Conservation (phyloP, 495 filamentous ascomycete genomes). For the Aspergillus sclerotioniger region DNA sequence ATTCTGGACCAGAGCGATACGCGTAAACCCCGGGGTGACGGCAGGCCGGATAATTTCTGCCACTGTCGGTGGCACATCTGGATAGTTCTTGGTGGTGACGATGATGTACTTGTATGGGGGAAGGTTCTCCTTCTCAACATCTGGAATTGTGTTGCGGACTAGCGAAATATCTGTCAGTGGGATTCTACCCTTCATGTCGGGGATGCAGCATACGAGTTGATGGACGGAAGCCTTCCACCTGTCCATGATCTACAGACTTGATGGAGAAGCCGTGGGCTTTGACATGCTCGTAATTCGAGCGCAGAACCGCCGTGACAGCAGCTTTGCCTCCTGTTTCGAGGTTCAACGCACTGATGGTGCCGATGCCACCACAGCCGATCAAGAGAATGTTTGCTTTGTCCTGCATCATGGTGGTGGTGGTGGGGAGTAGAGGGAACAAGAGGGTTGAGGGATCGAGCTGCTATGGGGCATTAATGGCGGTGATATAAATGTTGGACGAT, state of each 20-base stretch:
- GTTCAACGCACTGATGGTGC: constrained; percentile 47
- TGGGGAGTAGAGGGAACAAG: background rate
- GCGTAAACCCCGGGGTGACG: constrained; percentile 46
- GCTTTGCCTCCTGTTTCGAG: constrained; percentile 40
- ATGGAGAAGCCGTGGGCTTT: constrained; percentile 51
- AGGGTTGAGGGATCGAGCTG: background rate
- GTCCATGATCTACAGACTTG: constrained; percentile 38
- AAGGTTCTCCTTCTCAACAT: constrained; percentile 26
- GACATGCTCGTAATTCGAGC: constrained; percentile 55
- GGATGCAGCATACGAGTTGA: constrained; percentile 13
- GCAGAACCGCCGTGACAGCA: constrained; percentile 48
- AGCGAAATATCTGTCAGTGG: constrained; percentile 4
- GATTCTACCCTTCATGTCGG: background rate
- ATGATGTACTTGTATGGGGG: constrained; percentile 50
- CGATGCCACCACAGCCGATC: constrained; percentile 55
- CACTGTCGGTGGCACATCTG: constrained; percentile 40
- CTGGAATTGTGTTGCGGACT: constrained; percentile 37
- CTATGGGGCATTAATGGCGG: background rate
- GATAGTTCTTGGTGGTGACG: constrained; percentile 39
- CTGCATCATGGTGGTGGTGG: too few species aligned
- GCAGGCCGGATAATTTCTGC: constrained; percentile 50
- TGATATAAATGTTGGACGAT: background rate
- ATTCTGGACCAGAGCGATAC: constrained; percentile 60
- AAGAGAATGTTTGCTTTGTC: constrained; percentile 26
- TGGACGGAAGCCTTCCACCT: constrained; percentile 21